phyloP scores from a whole-genome alignment of 2,329 filamentous ascomycete species.

The Colletotrichum graminicola region DNA sequence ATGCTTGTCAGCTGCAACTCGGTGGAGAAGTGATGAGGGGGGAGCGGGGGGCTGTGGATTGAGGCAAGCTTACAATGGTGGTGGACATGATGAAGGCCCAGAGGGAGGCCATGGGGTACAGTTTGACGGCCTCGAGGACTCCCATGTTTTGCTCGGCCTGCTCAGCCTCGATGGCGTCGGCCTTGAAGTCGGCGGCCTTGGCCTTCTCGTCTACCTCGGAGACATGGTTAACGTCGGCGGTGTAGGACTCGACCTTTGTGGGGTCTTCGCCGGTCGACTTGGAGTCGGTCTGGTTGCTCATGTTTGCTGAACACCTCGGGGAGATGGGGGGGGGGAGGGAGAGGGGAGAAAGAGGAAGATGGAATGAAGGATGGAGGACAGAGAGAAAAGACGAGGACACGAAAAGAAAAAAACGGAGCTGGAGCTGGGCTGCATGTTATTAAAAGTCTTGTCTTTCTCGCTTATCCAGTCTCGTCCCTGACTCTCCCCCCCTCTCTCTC shows the following conservation, averaged over 20 bases:
- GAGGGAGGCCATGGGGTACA: conserved; percentile 53
- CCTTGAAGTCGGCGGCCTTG: conserved; percentile 58
- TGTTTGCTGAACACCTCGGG: neutral
- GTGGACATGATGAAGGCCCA: conserved; percentile 57
- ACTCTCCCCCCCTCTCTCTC: no score
- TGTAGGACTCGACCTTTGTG: conserved; percentile 32
- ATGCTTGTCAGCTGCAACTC: conserved; percentile 42
- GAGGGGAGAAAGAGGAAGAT: neutral
- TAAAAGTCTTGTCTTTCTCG: conserved; percentile 27
- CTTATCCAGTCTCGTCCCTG: neutral
- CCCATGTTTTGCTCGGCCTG: conserved; percentile 53
- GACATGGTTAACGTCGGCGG: conserved; percentile 22
- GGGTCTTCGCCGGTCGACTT: conserved; percentile 35
- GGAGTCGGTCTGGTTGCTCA: conserved; percentile 28
- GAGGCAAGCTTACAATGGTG: conserved; percentile 54
- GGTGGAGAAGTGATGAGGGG: neutral
- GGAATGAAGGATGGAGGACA: neutral
- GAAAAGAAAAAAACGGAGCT: neutral
- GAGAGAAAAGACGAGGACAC: neutral
- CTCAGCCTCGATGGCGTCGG: conserved; percentile 69
- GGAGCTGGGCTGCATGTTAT: conserved; percentile 23
- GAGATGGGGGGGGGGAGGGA: no score
- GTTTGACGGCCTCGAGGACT: conserved; percentile 50
- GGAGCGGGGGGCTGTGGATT: neutral
- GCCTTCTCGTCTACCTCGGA: conserved; percentile 52